Conservation (phyloP, 2,329 filamentous ascomycete species). For the Grosmannia serpens region DNA sequence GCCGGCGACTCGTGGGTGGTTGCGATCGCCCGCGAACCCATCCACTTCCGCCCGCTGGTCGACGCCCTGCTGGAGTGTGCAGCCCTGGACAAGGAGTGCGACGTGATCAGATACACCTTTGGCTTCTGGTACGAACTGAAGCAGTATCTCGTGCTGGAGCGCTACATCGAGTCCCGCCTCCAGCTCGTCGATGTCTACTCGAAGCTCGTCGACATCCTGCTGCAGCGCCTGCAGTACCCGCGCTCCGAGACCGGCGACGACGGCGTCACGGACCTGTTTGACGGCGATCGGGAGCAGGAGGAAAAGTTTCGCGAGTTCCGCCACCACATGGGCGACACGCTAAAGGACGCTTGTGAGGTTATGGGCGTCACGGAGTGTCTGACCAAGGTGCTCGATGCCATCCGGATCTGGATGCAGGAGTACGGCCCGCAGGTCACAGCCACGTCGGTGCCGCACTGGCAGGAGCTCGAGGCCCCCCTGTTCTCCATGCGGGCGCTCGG, state of each 20-base stretch:
- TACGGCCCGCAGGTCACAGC: constrained; percentile 66
- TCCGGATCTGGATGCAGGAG: constrained; percentile 77
- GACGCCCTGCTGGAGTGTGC: constrained; percentile 90
- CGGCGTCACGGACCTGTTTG: constrained; percentile 72
- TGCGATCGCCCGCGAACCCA: constrained; percentile 72
- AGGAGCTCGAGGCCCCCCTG: constrained; percentile 85
- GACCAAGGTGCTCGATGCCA: constrained; percentile 73
- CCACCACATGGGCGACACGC: constrained; percentile 92
- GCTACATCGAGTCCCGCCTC: constrained; percentile 71
- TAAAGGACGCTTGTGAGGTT: constrained; percentile 95
- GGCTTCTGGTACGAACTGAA: constrained; percentile 98
- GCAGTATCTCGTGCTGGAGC: constrained; percentile 84
- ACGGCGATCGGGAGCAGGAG: constrained; percentile 88
- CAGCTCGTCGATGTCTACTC: constrained; percentile 74
- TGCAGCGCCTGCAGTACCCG: constrained; percentile 82
- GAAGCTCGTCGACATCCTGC: constrained; percentile 83
- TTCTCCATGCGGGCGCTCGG: constrained; percentile 96
- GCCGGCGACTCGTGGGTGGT: constrained; percentile 93
- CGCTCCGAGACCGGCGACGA: constrained; percentile 56
- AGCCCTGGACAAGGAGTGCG: constrained; percentile 72
- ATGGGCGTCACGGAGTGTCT: constrained; percentile 89
- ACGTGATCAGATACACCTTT: constrained; percentile 90
- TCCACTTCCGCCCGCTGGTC: constrained; percentile 72
- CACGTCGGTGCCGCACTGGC: constrained; percentile 81
- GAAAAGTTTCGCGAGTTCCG: constrained; percentile 96